Evolutionary conservation across 345 rosid genomes (phyloP).

Genomic region (Eucalyptus rudis): DNA sequence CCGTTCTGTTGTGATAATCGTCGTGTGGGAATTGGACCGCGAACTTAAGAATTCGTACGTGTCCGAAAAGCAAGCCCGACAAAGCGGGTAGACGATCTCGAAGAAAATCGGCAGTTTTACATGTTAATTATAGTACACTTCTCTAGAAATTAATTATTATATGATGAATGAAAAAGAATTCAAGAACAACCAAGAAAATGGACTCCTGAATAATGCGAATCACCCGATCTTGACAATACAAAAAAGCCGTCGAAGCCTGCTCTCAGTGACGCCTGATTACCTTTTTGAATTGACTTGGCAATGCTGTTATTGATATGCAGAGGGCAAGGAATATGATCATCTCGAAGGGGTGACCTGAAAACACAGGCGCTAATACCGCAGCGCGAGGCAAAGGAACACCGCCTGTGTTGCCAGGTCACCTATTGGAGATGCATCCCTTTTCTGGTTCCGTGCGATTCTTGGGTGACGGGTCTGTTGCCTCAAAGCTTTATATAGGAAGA

Average conservation of each 20-base stretch:
- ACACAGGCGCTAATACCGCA: not conserved
- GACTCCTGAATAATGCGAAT: not conserved
- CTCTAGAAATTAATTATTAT: not conserved
- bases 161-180: not conserved
- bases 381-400: too few relatives aligned
- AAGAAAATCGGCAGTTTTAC: not conserved
- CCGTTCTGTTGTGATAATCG: not conserved
- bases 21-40: not conserved
- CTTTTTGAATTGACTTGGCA: not conserved
- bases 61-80: not conserved
- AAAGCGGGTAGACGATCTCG: not conserved
- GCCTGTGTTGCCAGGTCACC: not conserved
- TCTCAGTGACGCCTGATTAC: fast-evolving
- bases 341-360: not conserved
- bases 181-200: not conserved
- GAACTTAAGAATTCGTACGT: not conserved
- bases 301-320: fast-evolving
- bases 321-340: not conserved
- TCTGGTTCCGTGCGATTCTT: not conserved
- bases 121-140: not conserved
- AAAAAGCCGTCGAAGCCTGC: fast-evolving
- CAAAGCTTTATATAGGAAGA: not conserved
- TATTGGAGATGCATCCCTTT: not conserved
- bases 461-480: not conserved
- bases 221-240: not conserved